Base-by-base conservation (phyloP, 345 rosid genomes). In the Punica granatum region DNA sequence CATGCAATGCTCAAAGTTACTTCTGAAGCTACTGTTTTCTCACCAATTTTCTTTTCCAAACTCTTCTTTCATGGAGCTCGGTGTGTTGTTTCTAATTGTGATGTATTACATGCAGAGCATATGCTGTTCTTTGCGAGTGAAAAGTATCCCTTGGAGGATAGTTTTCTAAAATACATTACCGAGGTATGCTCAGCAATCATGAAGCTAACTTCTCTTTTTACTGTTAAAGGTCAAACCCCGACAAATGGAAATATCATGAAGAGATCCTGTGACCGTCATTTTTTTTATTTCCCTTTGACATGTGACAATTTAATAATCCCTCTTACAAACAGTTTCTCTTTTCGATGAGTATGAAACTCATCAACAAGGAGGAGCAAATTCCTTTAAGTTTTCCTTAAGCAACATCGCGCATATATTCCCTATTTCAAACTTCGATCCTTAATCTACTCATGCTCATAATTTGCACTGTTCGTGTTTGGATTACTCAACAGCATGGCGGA, bases 51-150 rank as follows among this genome's bases (percentile, higher is more conserved):
- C 18, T 3, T 56, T 26, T 51, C 30, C 10, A 3, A 25, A 30
- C 19, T 2, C 26, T 15, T 30, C 18, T 13, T 25, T 10, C 12
- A 8, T 26, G 61, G 19, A 56, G 33, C 15, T 56, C 37, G 7
- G 12, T n/a, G 3, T 35, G 25, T 2, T 67, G 30, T 12, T 18
- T 61, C 18, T 46, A 39, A 23, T 25, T 10, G 26, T 73, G 58
- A 16, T 73, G 43, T 67, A 23, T 67, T 31, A 33, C 35, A 7
- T 67, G 70, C 85, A 92, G 93, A 92, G 82, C 93, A 92, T 77
- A 92, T 89, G 96, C 70, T 89, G 37, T 92, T 89, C 74, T 92
- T 83, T 73, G 88, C 97, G 33, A 92, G 93, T 73, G 96, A 72
- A 70, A 89, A 87, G 56, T 89, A 92, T 60, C 92, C 96, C 0